Base-by-base conservation (phyloP, 345 rosid genomes). In the Eutrema yunnanense region DNA sequence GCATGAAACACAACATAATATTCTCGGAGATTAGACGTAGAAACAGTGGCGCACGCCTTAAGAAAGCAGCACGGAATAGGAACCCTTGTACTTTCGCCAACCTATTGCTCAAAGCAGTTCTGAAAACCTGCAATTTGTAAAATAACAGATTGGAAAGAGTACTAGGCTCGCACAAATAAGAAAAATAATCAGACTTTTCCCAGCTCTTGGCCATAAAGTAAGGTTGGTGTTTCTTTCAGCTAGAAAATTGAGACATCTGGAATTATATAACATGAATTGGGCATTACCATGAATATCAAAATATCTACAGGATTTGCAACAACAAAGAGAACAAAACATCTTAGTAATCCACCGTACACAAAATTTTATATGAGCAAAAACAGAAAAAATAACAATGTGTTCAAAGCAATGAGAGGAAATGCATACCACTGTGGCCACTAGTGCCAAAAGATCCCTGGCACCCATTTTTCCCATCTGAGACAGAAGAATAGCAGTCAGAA, bases 21-120 rank as follows among this genome's bases (percentile, higher is more conserved):
- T 92, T 92, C 82, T 95, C 99, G 12, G 97, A 82, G 76, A 95
- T 95, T 66, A 92, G 84, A 69, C 83, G 87, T 72, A 92, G 77
- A 81, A 95, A 95, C 65, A 85, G 77, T 30, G 99, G 99, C 6
- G 90, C 85, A 13, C 91, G 98, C 73, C 85, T 83, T 79, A 95
- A 93, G 81, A 95, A 95, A 55, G 98, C 98, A 51, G 99, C 94
- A 44, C 92, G 98, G 69, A 95, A 92, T 51, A 95, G 81, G 81
- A 92, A 95, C 73, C 99, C 99, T 79, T 92, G 98, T 59, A 95
- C 96, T 90, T 92, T 95, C 26, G 99, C 99, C 73, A 92, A 80
- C 82, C 98, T 84, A 75, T 95, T 92, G 88, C 94, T 88, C 86
- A 90, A 78, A 81, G 89, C 81, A 62, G 99, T 90, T 81, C 89